Evolutionary conservation across 2,329 filamentous ascomycete species (phyloP), one percentile per base, ranked within the genome.

Genomic region (Tolypocladium sp.): DNA sequence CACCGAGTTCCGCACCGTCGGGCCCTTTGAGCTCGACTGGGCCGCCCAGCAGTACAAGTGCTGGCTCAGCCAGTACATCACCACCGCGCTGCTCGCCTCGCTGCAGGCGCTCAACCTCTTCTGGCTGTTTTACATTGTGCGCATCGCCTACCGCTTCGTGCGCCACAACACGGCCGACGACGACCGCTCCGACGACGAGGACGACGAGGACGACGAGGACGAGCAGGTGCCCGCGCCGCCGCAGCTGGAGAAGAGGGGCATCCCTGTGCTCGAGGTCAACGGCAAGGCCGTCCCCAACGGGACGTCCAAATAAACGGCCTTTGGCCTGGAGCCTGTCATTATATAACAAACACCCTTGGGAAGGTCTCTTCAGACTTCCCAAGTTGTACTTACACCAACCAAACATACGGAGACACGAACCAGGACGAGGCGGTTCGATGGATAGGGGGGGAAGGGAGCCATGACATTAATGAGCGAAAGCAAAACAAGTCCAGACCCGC

Each of bases 101-200:
- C 79, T 93, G 40, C 90, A 93, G 73, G 83, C 85, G 1, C 79
- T 93, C 57, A 93, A 93, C 71, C 72, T 92, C 12, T 91, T 92
- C 75, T 93, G 90, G 90, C 82, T 92, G 60, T 90, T 86, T 73
- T 85, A 88, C 73, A 91, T 93, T 67, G 70, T 89, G 60, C 81
- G 89, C 63, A 91, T 92, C 63, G 87, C 87, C 54, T 90, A 86
- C 67, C 81, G 89, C 60, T 89, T 90, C 65, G 76, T 89, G 22
- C 78, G 82, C 49, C 82, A 81, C 66, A 81, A 82, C 57, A 78
- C 80, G 25, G 81, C 81, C 40, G 82, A 86, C 56, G 90, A 92
- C 68, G 89, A 91, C 62, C 81, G 89, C 62, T 91, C 87, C 61
- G 88, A 90, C 55, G 77, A 73, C 25, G 84, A 88, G 66, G 87